These are phyloP conservation scores for Rhizopus arrhizus DNA, from an alignment of 371 early-diverging fungal species.

Conservation along the genomic window DNA sequence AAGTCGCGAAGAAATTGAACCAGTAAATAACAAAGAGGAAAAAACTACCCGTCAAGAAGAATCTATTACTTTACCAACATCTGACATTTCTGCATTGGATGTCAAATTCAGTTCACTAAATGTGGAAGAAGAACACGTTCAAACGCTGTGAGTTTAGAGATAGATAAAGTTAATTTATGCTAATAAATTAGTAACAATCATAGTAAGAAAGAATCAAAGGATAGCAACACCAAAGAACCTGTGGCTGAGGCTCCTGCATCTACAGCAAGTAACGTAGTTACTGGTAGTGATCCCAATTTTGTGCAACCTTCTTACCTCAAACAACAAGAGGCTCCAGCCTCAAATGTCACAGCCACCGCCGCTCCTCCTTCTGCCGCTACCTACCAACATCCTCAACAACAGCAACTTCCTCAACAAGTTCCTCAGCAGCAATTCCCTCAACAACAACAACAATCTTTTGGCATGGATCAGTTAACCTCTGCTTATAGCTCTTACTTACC, in stretches of 20 bases:
- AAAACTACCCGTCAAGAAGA: slow-evolving; percentile 69
- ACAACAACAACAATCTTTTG: slow-evolving; percentile 36
- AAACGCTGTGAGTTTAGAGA: slow-evolving; percentile 18
- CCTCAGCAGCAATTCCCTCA: slow-evolving; percentile 23
- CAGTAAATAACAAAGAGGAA: not conserved
- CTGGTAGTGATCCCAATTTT: not conserved
- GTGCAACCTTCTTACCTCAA: slow-evolving; percentile 5
- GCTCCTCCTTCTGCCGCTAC: slow-evolving; percentile 10
- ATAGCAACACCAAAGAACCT: slow-evolving; percentile 5
- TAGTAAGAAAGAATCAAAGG: slow-evolving; percentile 18
- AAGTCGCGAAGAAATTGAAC: slow-evolving; percentile 7
- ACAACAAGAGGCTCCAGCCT: slow-evolving; percentile 18
- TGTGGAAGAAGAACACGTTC: slow-evolving; percentile 43
- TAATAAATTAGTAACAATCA: too few relatives aligned
- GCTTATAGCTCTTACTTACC: slow-evolving; percentile 63
- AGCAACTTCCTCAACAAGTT: slow-evolving; percentile 31
- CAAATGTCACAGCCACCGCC: slow-evolving; percentile 12
- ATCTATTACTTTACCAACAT: slow-evolving; percentile 83
- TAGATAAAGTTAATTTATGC: too few relatives aligned
- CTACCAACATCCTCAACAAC: slow-evolving; percentile 24
- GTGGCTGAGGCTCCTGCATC: slow-evolving; percentile 10
- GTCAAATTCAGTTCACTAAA: slow-evolving; percentile 82
- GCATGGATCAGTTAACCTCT: slow-evolving; percentile 58
- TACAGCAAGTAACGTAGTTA: not conserved
- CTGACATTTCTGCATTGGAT: slow-evolving; percentile 61